Base-by-base conservation (phyloP, 495 filamentous ascomycete genomes). In the Arthonia radiata region DNA sequence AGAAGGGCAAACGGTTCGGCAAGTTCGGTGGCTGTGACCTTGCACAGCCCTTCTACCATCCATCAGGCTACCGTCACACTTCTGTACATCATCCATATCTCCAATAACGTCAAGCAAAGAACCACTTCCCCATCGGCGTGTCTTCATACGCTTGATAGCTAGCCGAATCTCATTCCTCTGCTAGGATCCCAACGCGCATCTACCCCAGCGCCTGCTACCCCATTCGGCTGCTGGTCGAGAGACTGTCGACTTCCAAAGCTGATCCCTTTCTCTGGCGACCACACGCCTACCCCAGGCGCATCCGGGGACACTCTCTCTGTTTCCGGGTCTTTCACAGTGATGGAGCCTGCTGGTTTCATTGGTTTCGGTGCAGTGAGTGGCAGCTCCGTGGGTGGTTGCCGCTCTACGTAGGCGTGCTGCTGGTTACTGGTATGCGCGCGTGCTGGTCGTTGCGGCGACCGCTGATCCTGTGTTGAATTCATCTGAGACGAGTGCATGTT, bases 241-340 rank as follows among this genome's bases (percentile, higher is more conserved):
- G 19, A 6, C 11, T 22, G 19, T 22, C 11, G 19, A 22, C 19
- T 11, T 22, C 7, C 6, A 22, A 22, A 89, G 12, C 69, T 69
- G 33, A 86, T 81, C 0, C 73, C 74, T 52, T 74, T 65, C 4
- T 76, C 70, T 0, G 76, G 76, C 21, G 64, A 63, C 78, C 78
- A 86, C 33, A 76, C 64, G 2, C 55, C 50, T n/a, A 61, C 6
- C 11, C 19, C 11, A 7, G 19, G 11, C 19, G 6, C 19, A 22
- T 7, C 19, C 6, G 19, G 19, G 19, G 7, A 6, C 6, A 11
- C 6, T 11, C 7, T 22, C 7, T 11, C 19, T 22, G 19, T 7
- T 7, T 11, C 7, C 11, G 51, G 0, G 59, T 57, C 11, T 56
- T 50, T 13, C 55, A 49, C 17, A 53, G 42, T 2, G 57, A 48